A percentile compares a stretch with the other conserved stretches of the same genome.
These are phyloP conservation scores for Leccinum disarticulatum DNA, from an alignment of 768 basidiomycete genomes.

Conservation along the genomic window DNA sequence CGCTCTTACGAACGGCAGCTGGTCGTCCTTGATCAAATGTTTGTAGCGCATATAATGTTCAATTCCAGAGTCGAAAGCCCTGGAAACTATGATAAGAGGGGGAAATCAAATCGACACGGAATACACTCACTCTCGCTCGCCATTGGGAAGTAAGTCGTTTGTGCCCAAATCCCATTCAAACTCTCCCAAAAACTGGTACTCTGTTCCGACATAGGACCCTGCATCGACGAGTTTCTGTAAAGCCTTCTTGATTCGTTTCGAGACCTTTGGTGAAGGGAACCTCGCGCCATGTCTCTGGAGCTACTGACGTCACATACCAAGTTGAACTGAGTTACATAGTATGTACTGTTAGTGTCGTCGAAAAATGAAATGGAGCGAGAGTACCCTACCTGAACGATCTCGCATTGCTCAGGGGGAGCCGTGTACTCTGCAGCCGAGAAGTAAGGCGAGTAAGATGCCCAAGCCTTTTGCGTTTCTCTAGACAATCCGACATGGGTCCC, in stretches of 20 bases:
- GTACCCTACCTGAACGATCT: slow-evolving; percentile 51
- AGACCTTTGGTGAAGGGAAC: slow-evolving; percentile 60
- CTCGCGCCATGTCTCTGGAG: slow-evolving; percentile 81
- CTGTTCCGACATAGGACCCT: slow-evolving; percentile 41
- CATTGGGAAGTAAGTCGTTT: slow-evolving; percentile 62
- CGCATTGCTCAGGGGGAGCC: slow-evolving; percentile 48
- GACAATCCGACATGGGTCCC: slow-evolving; percentile 7
- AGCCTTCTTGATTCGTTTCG: slow-evolving; percentile 42
- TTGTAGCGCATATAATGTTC: slow-evolving; percentile 55
- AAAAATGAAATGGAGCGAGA: neutral
- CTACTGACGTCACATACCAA: slow-evolving; percentile 39
- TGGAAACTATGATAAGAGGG: slow-evolving; percentile 17
- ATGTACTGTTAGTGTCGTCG: neutral
- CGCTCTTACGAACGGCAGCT: slow-evolving; percentile 55
- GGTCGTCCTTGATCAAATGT: slow-evolving; percentile 41
- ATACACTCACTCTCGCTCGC: slow-evolving; percentile 57
- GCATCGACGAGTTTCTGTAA: slow-evolving; percentile 56
- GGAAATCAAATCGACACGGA: neutral
- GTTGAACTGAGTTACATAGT: slow-evolving; percentile 21
- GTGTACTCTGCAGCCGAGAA: slow-evolving; percentile 46
- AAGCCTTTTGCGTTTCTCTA: slow-evolving; percentile 35
- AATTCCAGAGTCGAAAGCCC: slow-evolving; percentile 52
- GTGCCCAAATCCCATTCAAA: slow-evolving; percentile 60
- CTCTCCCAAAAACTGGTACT: slow-evolving; percentile 55
- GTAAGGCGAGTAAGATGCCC: slow-evolving; percentile 67